phyloP scores from a whole-genome alignment of 2,329 filamentous ascomycete species.

The Colletotrichum sp. region DNA sequence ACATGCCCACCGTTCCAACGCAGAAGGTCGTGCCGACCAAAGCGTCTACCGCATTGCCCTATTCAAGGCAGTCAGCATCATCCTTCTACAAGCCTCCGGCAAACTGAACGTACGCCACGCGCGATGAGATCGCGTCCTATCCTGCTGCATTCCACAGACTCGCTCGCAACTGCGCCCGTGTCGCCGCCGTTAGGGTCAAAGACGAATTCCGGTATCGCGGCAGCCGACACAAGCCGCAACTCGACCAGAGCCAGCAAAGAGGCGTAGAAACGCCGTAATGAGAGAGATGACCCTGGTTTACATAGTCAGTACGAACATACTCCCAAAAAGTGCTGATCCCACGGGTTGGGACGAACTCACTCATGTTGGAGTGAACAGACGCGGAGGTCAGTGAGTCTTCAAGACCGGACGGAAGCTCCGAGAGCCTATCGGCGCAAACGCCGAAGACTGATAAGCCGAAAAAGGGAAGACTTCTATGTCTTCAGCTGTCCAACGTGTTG shows the following conservation, averaged over 20 bases:
- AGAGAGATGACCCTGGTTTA: background rate
- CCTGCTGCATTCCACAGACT: conserved; percentile 70
- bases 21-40: conserved; percentile 77
- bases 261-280: background rate
- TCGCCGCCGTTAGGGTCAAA: conserved; percentile 24
- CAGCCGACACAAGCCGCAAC: background rate
- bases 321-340: background rate
- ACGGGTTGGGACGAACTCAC: conserved; percentile 15
- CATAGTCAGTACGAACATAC: background rate
- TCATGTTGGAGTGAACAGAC: conserved; percentile 1
- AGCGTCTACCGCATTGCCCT: conserved; percentile 80
- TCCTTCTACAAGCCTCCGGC: background rate
- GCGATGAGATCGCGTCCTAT: conserved; percentile 70
- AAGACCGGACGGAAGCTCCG: conserved; percentile 13
- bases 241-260: background rate
- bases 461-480: background rate
- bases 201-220: conserved; percentile 22
- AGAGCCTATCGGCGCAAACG: background rate
- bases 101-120: conserved; percentile 45
- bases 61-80: background rate
- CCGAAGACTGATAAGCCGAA: conserved; percentile 1
- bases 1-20: conserved; percentile 77
- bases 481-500: background rate
- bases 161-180: conserved; percentile 72
- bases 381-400: background rate